Evolutionary conservation across 176 grass and related monocot species (phyloP).

Genomic region (Dactylis glomerata): DNA sequence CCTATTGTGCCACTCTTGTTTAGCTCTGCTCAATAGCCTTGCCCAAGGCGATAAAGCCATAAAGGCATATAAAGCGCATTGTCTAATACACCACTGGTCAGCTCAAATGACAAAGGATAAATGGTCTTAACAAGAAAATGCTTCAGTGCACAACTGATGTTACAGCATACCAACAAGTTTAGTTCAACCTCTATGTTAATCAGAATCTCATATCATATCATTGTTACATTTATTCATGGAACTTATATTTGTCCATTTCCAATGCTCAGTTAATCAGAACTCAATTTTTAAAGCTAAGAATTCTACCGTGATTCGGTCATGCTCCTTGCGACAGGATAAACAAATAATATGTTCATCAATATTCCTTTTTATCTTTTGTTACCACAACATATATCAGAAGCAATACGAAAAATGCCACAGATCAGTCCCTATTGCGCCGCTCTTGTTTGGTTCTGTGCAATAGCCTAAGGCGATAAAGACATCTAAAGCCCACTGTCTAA

Average conservation of each 20-base stretch:
- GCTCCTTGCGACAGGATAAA: not conserved
- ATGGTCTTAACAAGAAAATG: not conserved
- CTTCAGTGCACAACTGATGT: not conserved
- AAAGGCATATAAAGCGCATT: not conserved
- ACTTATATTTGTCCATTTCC: not conserved
- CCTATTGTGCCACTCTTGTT: not conserved
- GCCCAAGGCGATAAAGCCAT: too few species aligned
- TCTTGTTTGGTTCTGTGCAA: not conserved
- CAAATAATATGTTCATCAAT: not conserved
- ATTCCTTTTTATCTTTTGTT: not conserved
- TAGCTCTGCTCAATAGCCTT: not conserved
- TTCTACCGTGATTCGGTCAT: too few species aligned
- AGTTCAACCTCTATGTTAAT: not conserved
- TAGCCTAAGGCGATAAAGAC: not conserved
- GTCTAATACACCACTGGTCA: not conserved
- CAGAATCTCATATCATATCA: not conserved
- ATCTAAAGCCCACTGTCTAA: not conserved
- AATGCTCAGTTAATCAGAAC: not conserved
- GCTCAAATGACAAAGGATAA: not conserved
- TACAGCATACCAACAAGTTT: not conserved
- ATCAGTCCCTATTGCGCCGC: not conserved
- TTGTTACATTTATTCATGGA: not conserved
- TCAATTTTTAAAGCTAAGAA: too few species aligned
- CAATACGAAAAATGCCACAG: not conserved
- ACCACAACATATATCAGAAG: not conserved